A percentile compares a stretch with the other conserved stretches of the same genome.
These are phyloP conservation scores for Samsoniella hepiali DNA, from an alignment of 2,329 filamentous ascomycete species.

Conservation along the genomic window DNA sequence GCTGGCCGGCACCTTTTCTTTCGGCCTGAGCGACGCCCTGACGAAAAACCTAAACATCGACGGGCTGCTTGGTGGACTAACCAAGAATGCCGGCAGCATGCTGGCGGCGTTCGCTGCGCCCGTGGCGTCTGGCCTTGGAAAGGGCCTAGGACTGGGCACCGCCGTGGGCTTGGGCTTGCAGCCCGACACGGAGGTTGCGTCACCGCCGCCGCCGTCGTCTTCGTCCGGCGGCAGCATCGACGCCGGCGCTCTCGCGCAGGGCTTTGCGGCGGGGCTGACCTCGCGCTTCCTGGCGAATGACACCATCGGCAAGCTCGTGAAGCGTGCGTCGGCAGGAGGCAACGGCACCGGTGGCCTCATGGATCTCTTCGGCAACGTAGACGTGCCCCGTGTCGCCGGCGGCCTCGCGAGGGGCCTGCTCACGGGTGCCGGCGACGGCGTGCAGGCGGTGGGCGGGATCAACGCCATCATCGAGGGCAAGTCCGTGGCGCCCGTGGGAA, in stretches of 20 bases:
- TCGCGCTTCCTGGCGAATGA: conserved; percentile 33
- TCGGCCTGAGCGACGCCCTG: conserved; percentile 25
- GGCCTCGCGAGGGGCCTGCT: conserved; percentile 36
- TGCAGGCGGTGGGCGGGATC: conserved; percentile 32
- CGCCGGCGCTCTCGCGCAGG: conserved; percentile 24
- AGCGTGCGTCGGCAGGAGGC: background rate
- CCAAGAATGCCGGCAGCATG: background rate
- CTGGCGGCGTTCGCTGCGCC: conserved; percentile 20
- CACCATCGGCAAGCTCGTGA: conserved; percentile 27
- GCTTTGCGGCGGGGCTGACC: conserved; percentile 29
- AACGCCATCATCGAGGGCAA: conserved; percentile 31
- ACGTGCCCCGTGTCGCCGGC: conserved; percentile 31
- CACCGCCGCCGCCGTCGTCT: background rate
- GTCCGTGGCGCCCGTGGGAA: conserved; percentile 21
- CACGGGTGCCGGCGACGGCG: conserved; percentile 33
- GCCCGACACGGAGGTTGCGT: conserved; percentile 19
- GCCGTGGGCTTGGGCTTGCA: conserved; percentile 30
- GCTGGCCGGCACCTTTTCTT: conserved; percentile 24
- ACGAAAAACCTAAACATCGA: conserved; percentile 23
- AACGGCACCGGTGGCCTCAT: background rate
- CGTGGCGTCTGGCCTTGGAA: conserved; percentile 29
- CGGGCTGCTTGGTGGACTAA: conserved; percentile 8
- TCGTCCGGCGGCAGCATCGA: conserved; percentile 19
- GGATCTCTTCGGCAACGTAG: conserved; percentile 20
- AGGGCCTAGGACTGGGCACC: conserved; percentile 27